These are phyloP conservation scores for Lathyrus sativus DNA, from an alignment of 306 rosid genomes.

Conservation along the genomic window DNA sequence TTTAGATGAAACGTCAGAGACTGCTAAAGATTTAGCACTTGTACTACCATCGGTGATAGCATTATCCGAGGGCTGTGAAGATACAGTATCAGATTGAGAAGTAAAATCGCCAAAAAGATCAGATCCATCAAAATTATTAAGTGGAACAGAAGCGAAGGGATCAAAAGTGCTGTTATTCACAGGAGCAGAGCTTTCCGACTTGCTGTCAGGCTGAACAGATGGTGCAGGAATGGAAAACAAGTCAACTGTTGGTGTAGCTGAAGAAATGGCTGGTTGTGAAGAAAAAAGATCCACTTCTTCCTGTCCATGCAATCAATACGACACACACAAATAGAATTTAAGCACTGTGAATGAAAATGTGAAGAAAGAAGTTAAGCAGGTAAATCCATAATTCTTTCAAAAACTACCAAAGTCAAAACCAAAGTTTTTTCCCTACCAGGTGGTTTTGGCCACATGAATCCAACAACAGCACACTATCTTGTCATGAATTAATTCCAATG, in stretches of 20 bases:
- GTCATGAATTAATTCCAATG: conserved; percentile 12
- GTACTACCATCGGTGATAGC: conserved; percentile 44
- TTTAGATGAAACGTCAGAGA: conserved; percentile 52
- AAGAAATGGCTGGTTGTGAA: conserved; percentile 60
- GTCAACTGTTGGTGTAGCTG: conserved; percentile 68
- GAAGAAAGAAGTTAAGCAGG: conserved; percentile 17
- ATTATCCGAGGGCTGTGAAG: conserved; percentile 60
- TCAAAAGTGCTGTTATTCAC: conserved; percentile 54
- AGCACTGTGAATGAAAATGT: conserved; percentile 30
- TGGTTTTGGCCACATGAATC: background rate
- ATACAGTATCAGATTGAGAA: conserved; percentile 60
- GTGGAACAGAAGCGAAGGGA: conserved; percentile 92
- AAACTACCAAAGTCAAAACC: conserved; percentile 1
- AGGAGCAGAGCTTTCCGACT: conserved; percentile 52
- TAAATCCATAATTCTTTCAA: conserved; percentile 15
- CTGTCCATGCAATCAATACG: conserved; percentile 51
- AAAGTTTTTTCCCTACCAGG: background rate
- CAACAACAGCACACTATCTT: background rate
- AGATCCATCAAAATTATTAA: conserved; percentile 77
- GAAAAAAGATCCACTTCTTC: conserved; percentile 76
- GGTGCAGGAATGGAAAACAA: conserved; percentile 70
- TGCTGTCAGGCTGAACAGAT: conserved; percentile 59
- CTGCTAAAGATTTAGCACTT: conserved; percentile 49
- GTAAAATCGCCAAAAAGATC: conserved; percentile 76
- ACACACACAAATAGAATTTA: conserved; percentile 20